These are phyloP conservation scores for Gentiana dahurica DNA, from an alignment of 257 asterid genomes.

Conservation along the genomic window DNA sequence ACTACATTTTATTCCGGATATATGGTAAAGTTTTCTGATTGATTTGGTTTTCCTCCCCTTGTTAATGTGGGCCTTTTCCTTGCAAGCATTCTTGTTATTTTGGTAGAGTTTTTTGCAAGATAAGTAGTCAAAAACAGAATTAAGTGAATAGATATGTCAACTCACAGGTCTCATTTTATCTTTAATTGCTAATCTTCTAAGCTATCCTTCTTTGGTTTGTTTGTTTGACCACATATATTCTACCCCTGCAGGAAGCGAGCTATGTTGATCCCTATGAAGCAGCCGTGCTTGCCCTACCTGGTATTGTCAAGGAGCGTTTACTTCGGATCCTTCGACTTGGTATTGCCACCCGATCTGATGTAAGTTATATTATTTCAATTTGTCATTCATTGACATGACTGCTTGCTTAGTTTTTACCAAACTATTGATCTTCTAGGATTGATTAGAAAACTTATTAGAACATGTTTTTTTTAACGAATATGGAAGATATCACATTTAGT, in stretches of 20 bases:
- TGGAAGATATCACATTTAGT: no score
- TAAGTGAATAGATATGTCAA: not conserved
- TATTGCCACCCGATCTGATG: conserved; percentile 83
- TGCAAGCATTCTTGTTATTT: no score
- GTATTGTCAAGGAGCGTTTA: conserved; percentile 70
- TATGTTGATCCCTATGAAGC: conserved; percentile 71
- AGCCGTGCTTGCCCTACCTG: conserved; percentile 70
- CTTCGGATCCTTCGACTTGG: conserved; percentile 82
- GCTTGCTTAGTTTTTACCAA: not conserved
- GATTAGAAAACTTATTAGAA: not conserved
- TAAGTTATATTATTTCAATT: conserved; percentile 23
- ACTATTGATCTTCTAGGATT: not conserved
- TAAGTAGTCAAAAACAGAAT: no score
- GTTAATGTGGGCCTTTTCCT: no score
- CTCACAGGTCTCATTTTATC: not conserved
- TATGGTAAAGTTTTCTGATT: no score
- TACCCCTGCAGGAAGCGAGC: conserved; percentile 26
- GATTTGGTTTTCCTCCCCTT: no score
- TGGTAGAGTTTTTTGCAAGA: no score
- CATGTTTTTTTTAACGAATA: no score
- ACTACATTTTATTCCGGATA: no score
- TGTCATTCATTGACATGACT: not conserved
- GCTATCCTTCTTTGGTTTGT: not conserved
- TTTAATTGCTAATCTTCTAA: not conserved
- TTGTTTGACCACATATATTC: no score